phyloP scores from a whole-genome alignment of 257 asterid species.

The Solanum infundibuliforme region DNA sequence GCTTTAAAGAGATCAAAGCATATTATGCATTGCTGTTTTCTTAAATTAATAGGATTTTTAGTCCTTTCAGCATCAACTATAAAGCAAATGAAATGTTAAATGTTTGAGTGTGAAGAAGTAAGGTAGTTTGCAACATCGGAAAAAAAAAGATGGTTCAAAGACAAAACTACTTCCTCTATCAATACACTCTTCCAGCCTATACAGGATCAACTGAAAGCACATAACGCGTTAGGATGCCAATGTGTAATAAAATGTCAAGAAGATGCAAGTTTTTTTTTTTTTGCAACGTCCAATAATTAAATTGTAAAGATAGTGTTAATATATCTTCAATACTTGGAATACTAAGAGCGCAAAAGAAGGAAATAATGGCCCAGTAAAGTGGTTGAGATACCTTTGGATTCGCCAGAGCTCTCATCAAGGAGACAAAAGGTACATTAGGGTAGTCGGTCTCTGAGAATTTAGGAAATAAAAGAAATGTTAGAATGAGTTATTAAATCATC shows the following conservation, averaged over 20 bases:
- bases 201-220: not conserved
- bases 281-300: not conserved
- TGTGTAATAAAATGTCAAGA: not conserved
- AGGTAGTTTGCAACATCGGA: not conserved
- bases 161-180: not conserved
- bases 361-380: not conserved
- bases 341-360: not conserved
- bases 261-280: not conserved
- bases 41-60: not conserved
- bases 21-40: not conserved
- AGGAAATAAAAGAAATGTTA: not conserved
- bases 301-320: not conserved
- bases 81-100: not conserved
- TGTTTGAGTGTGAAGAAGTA: not conserved
- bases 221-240: not conserved
- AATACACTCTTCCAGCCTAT: not conserved
- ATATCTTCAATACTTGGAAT: not conserved
- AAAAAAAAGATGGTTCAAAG: not conserved
- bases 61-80: not conserved
- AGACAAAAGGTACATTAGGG: constrained; percentile 42
- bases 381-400: constrained; percentile 50
- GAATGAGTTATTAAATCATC: not conserved
- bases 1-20: not conserved
- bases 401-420: constrained; percentile 68
- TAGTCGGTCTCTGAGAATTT: constrained; percentile 40